phyloP scores from a whole-genome alignment of 495 filamentous ascomycete genomes.

The Aspergillus panamensis region DNA sequence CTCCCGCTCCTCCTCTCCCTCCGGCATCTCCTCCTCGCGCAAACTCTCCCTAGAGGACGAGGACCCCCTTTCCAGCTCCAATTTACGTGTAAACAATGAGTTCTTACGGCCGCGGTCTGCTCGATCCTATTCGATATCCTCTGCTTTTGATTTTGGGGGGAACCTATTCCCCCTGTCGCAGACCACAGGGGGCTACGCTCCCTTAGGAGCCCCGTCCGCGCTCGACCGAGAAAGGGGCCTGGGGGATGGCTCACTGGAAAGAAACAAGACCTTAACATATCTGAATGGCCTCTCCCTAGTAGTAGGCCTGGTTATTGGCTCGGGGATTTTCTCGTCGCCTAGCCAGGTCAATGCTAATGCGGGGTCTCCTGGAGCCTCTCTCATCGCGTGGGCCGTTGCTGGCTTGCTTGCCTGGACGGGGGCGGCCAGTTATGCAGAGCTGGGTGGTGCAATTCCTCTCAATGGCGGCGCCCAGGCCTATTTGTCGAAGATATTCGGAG shows the following conservation, averaged over 20 bases:
- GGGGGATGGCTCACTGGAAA: constrained; percentile 68
- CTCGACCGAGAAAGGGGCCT: constrained; percentile 46
- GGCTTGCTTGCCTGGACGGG: constrained; percentile 94
- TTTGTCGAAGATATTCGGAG: constrained; percentile 92
- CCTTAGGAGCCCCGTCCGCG: constrained; percentile 66
- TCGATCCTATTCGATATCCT: constrained; percentile 83
- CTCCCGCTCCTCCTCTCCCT: constrained; percentile 70
- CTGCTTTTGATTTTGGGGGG: constrained; percentile 87
- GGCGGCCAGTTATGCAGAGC: constrained; percentile 91
- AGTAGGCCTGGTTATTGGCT: constrained; percentile 92
- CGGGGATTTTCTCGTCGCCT: constrained; percentile 92
- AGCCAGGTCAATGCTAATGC: constrained; percentile 91
- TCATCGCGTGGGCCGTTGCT: constrained; percentile 88
- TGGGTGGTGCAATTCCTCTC: constrained; percentile 91
- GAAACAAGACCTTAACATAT: constrained; percentile 92
- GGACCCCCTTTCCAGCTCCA: constrained; percentile 66
- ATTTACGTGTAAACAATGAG: constrained; percentile 43
- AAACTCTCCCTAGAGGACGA: constrained; percentile 85
- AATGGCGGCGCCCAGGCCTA: constrained; percentile 95
- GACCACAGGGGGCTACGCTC: constrained; percentile 76
- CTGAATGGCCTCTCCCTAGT: constrained; percentile 89
- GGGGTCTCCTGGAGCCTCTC: constrained; percentile 84
- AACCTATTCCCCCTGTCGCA: constrained; percentile 92
- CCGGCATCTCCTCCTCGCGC: constrained; percentile 85
- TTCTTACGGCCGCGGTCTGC: constrained; percentile 47